A percentile compares a stretch with the other conserved stretches of the same genome.
Evolutionary conservation across 2,329 filamentous ascomycete species (phyloP).

Genomic region (Ophiostoma tasmaniense): DNA sequence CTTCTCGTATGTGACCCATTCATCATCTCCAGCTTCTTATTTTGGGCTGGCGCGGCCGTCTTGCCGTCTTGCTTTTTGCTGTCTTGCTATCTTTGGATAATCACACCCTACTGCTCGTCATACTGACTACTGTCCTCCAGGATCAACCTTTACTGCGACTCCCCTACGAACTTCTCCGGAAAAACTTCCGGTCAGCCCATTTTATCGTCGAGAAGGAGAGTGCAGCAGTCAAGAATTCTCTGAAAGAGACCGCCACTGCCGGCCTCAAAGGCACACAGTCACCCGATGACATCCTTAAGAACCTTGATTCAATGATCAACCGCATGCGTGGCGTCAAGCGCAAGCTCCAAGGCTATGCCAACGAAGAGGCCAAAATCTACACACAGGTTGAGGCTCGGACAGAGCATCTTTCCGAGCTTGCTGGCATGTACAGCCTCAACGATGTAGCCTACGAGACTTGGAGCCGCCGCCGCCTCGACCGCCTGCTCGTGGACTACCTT

Average conservation of each 20-base stretch:
- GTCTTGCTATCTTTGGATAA: not conserved
- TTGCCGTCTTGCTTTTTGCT: too few relatives aligned
- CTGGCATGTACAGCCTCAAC: conserved; percentile 68
- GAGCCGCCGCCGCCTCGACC: conserved; percentile 72
- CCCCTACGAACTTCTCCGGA: conserved; percentile 83
- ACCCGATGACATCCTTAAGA: conserved; percentile 65
- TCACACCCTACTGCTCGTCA: not conserved
- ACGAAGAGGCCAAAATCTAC: conserved; percentile 72
- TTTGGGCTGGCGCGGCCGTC: too few relatives aligned
- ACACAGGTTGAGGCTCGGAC: conserved; percentile 68
- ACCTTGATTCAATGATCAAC: conserved; percentile 74
- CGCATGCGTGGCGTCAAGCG: conserved; percentile 81
- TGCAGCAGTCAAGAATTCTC: conserved; percentile 50
- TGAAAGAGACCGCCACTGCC: conserved; percentile 57
- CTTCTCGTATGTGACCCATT: conserved; percentile 52
- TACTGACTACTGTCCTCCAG: conserved; percentile 35
- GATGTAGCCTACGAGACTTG: conserved; percentile 93
- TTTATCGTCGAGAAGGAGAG: conserved; percentile 66
- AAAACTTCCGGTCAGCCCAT: conserved; percentile 85
- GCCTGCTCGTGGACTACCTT: conserved; percentile 87
- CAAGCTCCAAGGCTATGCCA: conserved; percentile 68
- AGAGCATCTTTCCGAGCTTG: conserved; percentile 71
- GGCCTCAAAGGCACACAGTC: conserved; percentile 54
- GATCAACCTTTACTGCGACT: conserved; percentile 92
- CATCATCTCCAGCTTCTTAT: not conserved